These are phyloP conservation scores for Vitis hybrid DNA, from an alignment of 177 flowering plant genomes.

Conservation along the genomic window DNA sequence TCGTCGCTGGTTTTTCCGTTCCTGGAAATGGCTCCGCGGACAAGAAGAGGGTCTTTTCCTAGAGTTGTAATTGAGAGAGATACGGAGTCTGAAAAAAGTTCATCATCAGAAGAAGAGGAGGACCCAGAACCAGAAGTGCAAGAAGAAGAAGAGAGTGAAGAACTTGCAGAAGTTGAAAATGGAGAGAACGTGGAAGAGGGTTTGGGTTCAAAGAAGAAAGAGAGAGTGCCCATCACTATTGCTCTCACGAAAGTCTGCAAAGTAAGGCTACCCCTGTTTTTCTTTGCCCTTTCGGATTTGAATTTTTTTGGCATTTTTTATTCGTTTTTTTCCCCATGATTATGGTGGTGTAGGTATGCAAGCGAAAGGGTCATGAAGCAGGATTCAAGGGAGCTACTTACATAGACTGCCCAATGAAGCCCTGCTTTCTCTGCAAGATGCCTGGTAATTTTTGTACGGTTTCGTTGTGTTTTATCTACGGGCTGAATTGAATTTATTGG, in stretches of 20 bases:
- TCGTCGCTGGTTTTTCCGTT: not conserved
- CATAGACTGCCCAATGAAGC: constrained; percentile 94
- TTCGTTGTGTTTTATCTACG: not conserved
- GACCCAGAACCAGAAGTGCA: constrained; percentile 13
- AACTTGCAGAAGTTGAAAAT: constrained; percentile 9
- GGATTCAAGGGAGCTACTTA: constrained; percentile 95
- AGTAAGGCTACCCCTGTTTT: constrained; percentile 32
- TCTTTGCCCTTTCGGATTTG: not conserved
- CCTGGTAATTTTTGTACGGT: constrained; percentile 53
- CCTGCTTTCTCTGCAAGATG: constrained; percentile 91
- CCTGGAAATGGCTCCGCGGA: constrained; percentile 50
- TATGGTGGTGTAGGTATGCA: constrained; percentile 63
- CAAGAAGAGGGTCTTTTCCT: constrained; percentile 55
- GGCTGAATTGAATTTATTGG: no score
- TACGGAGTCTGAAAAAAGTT: constrained; percentile 63
- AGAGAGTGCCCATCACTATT: constrained; percentile 66
- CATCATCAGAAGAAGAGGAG: constrained; percentile 39
- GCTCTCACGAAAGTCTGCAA: constrained; percentile 89
- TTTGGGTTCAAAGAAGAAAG: constrained; percentile 29
- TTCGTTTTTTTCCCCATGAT: constrained; percentile 6
- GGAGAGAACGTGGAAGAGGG: constrained; percentile 22
- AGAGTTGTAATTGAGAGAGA: constrained; percentile 63
- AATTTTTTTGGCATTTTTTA: constrained; percentile 1
- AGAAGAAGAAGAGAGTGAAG: constrained; percentile 33
- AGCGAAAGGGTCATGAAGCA: constrained; percentile 84